These are phyloP conservation scores for Hypoxylon sp. DNA, from an alignment of 2,329 filamentous ascomycete species.

Conservation along the genomic window DNA sequence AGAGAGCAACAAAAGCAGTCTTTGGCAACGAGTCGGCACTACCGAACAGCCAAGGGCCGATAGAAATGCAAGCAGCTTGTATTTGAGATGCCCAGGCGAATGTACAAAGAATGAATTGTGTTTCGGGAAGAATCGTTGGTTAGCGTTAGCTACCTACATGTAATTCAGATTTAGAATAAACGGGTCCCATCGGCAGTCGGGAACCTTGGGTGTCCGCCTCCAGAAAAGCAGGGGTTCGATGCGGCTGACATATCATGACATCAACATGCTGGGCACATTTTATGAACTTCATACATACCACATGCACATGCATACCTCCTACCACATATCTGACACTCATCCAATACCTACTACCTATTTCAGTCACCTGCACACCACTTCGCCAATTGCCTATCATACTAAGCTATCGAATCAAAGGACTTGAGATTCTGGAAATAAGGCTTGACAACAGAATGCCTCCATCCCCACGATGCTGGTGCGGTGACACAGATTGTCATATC, in stretches of 20 bases:
- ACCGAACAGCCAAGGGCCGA: conserved; percentile 12
- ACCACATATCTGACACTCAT: background rate
- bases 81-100: conserved; percentile 4
- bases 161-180: conserved; percentile 1
- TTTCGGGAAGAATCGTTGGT: conserved; percentile 21
- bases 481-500: conserved; percentile 27
- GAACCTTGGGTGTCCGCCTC: conserved; percentile 23
- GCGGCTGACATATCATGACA: conserved; percentile 15
- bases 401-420: background rate
- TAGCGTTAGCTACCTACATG: background rate
- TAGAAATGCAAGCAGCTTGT: conserved; percentile 7
- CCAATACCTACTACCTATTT: background rate
- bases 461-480: conserved; percentile 1
- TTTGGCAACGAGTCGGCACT: conserved; percentile 8
- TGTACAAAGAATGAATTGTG: conserved; percentile 23
- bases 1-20: background rate
- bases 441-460: background rate
- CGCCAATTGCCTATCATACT: conserved; percentile 1
- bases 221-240: background rate
- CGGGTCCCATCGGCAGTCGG: conserved; percentile 37
- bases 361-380: background rate
- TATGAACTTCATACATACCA: conserved; percentile 2
- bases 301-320: background rate
- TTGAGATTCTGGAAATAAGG: conserved; percentile 10
- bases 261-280: background rate